A percentile compares a stretch with the other conserved stretches of the same genome.
phyloP scores from a whole-genome alignment of 768 basidiomycete genomes.

The Boletus rubropictus region DNA sequence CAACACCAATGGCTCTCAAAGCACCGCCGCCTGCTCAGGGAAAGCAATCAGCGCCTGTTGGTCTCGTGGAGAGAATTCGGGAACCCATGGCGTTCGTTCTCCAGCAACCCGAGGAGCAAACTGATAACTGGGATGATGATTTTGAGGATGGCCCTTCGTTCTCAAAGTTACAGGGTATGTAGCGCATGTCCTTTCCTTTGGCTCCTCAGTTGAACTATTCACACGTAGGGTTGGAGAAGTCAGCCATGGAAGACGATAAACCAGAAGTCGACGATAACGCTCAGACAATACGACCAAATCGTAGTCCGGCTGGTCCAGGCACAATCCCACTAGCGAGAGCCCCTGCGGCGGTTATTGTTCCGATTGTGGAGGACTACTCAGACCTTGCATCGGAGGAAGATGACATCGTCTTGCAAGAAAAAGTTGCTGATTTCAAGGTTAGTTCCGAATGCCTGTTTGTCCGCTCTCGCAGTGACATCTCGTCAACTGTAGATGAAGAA shows the following conservation, averaged over 20 bases:
- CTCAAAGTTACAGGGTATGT: slow-evolving; percentile 65
- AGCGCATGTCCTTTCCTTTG: neutral
- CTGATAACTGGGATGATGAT: slow-evolving; percentile 98
- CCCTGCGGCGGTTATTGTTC: slow-evolving; percentile 54
- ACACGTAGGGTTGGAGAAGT: slow-evolving; percentile 55
- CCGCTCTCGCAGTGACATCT: neutral
- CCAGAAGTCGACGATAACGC: slow-evolving; percentile 64
- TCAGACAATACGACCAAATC: slow-evolving; percentile 70
- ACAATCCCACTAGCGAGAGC: slow-evolving; percentile 53
- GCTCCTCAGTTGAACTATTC: neutral
- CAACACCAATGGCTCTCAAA: slow-evolving; percentile 28
- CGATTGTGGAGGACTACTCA: slow-evolving; percentile 87
- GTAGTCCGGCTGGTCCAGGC: slow-evolving; percentile 55
- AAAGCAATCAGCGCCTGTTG: slow-evolving; percentile 23
- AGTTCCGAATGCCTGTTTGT: slow-evolving; percentile 6
- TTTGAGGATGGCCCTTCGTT: slow-evolving; percentile 92
- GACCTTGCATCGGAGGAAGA: slow-evolving; percentile 81
- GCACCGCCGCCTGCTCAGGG: slow-evolving; percentile 13
- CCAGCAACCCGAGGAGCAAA: slow-evolving; percentile 76
- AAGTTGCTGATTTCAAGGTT: slow-evolving; percentile 83
- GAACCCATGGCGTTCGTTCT: slow-evolving; percentile 61
- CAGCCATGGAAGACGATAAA: slow-evolving; percentile 50
- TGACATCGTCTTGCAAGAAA: slow-evolving; percentile 61
- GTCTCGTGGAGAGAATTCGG: slow-evolving; percentile 35
- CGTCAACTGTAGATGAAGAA: slow-evolving; percentile 54